Base-by-base conservation (phyloP, 1,139 yeast genomes). In the Keqinozyma sinolaborantium region DNA sequence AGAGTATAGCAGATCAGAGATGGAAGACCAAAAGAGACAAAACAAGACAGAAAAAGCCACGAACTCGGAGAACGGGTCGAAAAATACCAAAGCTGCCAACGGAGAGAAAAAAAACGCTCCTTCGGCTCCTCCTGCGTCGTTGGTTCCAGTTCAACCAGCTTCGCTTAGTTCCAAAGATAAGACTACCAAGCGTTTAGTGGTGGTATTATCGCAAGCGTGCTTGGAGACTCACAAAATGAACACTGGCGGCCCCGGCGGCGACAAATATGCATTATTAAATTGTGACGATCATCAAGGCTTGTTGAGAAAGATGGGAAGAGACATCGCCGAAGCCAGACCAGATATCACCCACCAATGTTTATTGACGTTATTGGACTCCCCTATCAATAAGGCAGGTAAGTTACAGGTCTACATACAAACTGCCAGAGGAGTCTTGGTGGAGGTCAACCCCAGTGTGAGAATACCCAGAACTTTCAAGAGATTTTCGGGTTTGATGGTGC, bases 271-370 rank as follows among this genome's bases (percentile, higher is more conserved):
- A 0, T 66, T 92, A 41, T 71, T 92, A 49, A 92, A 92, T 65
- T 92, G 98, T 69, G 98, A 92, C 59, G 98, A 92, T 58, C 98
- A 92, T 58, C 98, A 92, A 64, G 97, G 97, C 11, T 70, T 92
- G 35, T 69, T 92, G 49, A 83, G 94, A 59, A 90, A 88, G 56
- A 87, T 90, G 95, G 95, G 95, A 29, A 76, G 97, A 54, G 97
- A 92, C 56, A 92, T 92, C 45, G 90, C 96, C 28, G 98, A 92
- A 56, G 97, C 97, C 4, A 79, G 98, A 60, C 98, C 98, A 14
- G 98, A 92, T 59, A 92, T 92, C 51, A 90, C 97, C 28, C 98
- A 92, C 57, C 92, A 86, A 60, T 92, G 98, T 68, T 76, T 92
- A 33, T 71, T 92, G 56, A 92, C 98, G 3, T 71, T 92, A 45